A percentile compares a stretch with the other conserved stretches of the same genome.
phyloP scores from a whole-genome alignment of 2,329 filamentous ascomycete genomes.

The Trichoderma brevicompactum region DNA sequence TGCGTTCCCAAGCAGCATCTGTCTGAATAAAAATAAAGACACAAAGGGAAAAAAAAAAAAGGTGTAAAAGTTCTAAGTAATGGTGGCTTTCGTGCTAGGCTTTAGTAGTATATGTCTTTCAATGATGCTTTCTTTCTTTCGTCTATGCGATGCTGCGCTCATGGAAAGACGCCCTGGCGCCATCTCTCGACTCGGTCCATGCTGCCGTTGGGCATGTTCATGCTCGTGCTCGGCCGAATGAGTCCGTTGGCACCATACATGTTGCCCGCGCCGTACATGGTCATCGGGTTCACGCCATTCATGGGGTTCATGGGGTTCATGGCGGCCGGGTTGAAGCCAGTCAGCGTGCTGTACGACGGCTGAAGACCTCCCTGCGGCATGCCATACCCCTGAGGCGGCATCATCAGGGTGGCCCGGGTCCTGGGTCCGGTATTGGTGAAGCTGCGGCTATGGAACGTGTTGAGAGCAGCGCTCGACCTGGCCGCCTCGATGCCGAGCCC shows the following conservation, averaged over 20 bases:
- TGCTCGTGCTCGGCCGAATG: slow-evolving; percentile 36
- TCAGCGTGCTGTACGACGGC: slow-evolving; percentile 36
- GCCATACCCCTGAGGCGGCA: slow-evolving; percentile 35
- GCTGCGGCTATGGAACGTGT: slow-evolving; percentile 32
- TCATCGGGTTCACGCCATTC: slow-evolving; percentile 32
- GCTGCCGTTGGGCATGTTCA: slow-evolving; percentile 36
- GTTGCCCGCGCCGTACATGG: slow-evolving; percentile 33
- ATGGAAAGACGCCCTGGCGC: slow-evolving; percentile 48
- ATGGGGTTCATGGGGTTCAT: slow-evolving; percentile 28
- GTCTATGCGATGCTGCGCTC: too few species aligned
- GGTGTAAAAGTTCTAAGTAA: too few species aligned
- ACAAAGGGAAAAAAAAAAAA: too few species aligned
- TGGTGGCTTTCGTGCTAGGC: too few species aligned
- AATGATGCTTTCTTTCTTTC: too few species aligned
- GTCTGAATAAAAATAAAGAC: too few species aligned
- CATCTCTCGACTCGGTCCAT: slow-evolving; percentile 49
- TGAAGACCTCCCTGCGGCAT: slow-evolving; percentile 33
- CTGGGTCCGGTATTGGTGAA: slow-evolving; percentile 34
- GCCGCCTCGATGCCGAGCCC: slow-evolving; percentile 40
- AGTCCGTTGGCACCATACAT: slow-evolving; percentile 36
- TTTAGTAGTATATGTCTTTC: too few species aligned
- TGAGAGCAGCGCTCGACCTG: slow-evolving; percentile 37
- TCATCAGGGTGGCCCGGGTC: slow-evolving; percentile 38
- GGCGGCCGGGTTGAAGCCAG: slow-evolving; percentile 29
- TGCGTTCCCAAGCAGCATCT: too few species aligned